Conservation (phyloP, 2,329 filamentous ascomycete genomes). For the Cladophialophora psammophila region DNA sequence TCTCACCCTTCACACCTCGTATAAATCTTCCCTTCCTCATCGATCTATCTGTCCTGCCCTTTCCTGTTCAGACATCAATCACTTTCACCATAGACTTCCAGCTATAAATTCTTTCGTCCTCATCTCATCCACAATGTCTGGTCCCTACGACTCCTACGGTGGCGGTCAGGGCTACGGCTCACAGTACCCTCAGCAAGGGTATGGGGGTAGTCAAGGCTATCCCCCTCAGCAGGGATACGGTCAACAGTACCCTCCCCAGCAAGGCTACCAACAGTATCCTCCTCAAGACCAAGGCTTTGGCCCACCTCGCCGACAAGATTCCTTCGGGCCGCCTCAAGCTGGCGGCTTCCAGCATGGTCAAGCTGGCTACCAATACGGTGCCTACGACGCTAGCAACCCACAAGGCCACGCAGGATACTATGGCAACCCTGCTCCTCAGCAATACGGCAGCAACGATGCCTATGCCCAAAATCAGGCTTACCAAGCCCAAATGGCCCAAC, state of each 20-base stretch:
- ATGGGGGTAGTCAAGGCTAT: conserved; percentile 42
- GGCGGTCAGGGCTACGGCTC: conserved; percentile 39
- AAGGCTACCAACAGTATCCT: conserved; percentile 44
- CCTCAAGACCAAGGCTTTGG: conserved; percentile 52
- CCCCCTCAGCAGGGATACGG: conserved; percentile 44
- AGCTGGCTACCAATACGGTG: conserved; percentile 45
- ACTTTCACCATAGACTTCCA: neutral
- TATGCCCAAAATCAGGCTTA: conserved; percentile 35
- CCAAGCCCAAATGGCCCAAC: conserved; percentile 34
- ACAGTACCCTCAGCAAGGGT: conserved; percentile 41
- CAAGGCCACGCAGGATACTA: conserved; percentile 49
- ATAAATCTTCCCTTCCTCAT: conserved; percentile 13
- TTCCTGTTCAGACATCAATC: neutral
- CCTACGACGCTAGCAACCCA: conserved; percentile 46
- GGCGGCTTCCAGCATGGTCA: conserved; percentile 60
- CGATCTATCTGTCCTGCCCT: neutral
- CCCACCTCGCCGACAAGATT: conserved; percentile 51
- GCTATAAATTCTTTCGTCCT: neutral
- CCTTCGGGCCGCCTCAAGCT: conserved; percentile 47
- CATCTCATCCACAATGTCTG: conserved; percentile 54
- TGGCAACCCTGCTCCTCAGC: conserved; percentile 36
- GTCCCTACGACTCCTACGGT: conserved; percentile 57
- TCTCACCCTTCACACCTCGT: conserved; percentile 12
- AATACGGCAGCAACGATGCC: conserved; percentile 36
- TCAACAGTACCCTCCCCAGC: conserved; percentile 46